Evolutionary conservation across 139 green algal species (phyloP), one percentile per base, ranked within the genome.

Genomic region (Micromonas commoda): DNA sequence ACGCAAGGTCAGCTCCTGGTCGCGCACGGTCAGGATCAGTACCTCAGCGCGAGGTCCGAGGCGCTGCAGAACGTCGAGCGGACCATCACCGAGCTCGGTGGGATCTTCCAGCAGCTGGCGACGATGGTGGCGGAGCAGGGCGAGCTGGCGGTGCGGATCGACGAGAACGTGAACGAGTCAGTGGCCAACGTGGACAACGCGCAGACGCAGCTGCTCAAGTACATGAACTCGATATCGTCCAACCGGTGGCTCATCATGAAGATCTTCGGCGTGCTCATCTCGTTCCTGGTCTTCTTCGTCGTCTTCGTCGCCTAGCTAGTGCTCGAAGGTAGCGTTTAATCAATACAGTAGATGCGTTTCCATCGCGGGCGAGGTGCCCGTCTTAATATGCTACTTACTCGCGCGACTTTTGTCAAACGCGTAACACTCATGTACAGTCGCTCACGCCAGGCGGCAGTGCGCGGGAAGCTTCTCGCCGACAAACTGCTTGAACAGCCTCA

Each of bases 81-180:
- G 54, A 98, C 95, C 3, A 98, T 99, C 51, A 85, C 92, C 37
- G 95, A 99, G 86, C 89, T 99, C 53, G 93, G 95, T n/a, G 88
- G 77, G 77, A 99, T 99, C 53, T 99, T 99, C 86, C 91, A 93
- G 67, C 91, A 99, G 87, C 89, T 99, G 52, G 90, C 92, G 1
- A 90, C 94, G 52, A 95, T 99, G 90, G 95, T 97, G 66, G 51
- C 51, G 63, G 82, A 92, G 73, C 92, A 97, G 77, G 94, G 94
- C 16, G 94, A 98, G 85, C 87, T 97, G 85, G 89, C 94, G 1
- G 84, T 94, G 26, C 89, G 95, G 33, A 99, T 99, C 69, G 95
- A 99, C 80, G 93, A 97, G 35, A 97, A 99, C 85, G 84, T 99
- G 23, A 91, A 97, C 26, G 95, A 98, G 57, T 93, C 94, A 26